phyloP scores from a whole-genome alignment of 768 basidiomycete genomes.

The Rhodosporidiobolus sp. region DNA sequence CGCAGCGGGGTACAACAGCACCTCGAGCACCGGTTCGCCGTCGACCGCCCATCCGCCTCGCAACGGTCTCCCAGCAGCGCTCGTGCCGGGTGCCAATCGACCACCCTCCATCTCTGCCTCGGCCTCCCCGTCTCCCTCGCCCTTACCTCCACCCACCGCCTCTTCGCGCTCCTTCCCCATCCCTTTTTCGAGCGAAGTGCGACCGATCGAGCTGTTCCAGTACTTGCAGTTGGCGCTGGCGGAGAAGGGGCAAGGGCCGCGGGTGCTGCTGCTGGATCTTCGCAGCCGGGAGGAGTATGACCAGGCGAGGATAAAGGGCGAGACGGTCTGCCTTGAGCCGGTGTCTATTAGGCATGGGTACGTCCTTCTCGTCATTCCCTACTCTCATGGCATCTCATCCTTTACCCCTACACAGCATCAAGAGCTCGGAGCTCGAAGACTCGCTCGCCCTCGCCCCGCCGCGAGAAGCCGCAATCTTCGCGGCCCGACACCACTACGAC shows the following conservation, averaged over 20 bases:
- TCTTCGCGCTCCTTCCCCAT: slow-evolving; percentile 7
- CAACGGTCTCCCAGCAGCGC: background rate
- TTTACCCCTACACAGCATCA: slow-evolving; percentile 56
- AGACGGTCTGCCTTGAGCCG: slow-evolving; percentile 81
- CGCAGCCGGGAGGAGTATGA: slow-evolving; percentile 76
- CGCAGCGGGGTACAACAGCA: background rate
- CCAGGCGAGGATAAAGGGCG: slow-evolving; percentile 63
- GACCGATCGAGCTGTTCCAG: slow-evolving; percentile 11
- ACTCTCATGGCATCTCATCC: background rate
- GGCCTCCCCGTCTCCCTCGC: background rate
- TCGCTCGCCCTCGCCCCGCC: slow-evolving; percentile 68
- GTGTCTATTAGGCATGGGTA: slow-evolving; percentile 68
- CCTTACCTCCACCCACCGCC: slow-evolving; percentile 1
- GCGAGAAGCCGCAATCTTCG: slow-evolving; percentile 69
- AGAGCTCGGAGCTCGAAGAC: slow-evolving; percentile 66
- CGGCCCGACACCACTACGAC: slow-evolving; percentile 81
- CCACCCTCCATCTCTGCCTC: background rate
- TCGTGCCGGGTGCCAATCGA: background rate
- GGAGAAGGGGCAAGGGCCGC: slow-evolving; percentile 23
- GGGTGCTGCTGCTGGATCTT: slow-evolving; percentile 74
- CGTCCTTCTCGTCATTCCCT: slow-evolving; percentile 44
- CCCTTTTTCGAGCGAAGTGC: slow-evolving; percentile 26
- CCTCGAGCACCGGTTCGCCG: background rate
- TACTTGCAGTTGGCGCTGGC: slow-evolving; percentile 47
- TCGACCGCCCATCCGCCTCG: background rate